Conservation (phyloP, 2,329 filamentous ascomycete species). For the Venturia pyrina region DNA sequence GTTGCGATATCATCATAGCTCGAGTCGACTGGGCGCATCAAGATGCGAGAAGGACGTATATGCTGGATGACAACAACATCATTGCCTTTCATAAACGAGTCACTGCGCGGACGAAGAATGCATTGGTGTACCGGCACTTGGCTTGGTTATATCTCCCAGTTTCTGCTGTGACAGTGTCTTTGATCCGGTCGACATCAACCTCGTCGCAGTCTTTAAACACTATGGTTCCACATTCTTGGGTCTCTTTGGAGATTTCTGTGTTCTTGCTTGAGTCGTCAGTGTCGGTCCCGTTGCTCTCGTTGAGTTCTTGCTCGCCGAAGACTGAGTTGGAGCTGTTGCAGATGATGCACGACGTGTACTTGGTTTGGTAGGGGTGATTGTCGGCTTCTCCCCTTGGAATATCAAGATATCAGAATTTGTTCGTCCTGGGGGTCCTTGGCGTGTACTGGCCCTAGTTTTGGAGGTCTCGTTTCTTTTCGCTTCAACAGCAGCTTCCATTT, state of each 20-base stretch:
- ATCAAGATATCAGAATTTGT: background rate
- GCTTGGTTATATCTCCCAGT: background rate
- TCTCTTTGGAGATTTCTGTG: background rate
- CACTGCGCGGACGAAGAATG: background rate
- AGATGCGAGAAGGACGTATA: background rate
- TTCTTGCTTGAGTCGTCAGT: background rate
- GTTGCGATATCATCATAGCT: background rate
- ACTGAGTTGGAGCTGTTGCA: background rate
- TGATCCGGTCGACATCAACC: background rate
- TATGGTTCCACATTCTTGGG: background rate
- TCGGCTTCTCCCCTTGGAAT: background rate
- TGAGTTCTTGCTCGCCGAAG: background rate
- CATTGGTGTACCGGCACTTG: background rate
- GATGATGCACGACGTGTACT: background rate
- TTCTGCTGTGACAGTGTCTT: background rate
- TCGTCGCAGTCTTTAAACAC: background rate
- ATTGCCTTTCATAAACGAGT: background rate
- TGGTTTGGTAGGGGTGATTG: background rate
- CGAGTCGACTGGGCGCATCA: background rate
- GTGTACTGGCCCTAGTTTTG: background rate
- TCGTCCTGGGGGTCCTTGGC: background rate
- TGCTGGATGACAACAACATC: background rate
- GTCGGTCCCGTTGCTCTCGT: background rate
- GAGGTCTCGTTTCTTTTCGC: background rate
- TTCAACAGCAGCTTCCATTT: slow-evolving; percentile 1